A percentile compares a stretch with the other conserved stretches of the same genome.
Evolutionary conservation across 169 alveolate species (phyloP).

Genomic region (Blepharisma undulans): DNA sequence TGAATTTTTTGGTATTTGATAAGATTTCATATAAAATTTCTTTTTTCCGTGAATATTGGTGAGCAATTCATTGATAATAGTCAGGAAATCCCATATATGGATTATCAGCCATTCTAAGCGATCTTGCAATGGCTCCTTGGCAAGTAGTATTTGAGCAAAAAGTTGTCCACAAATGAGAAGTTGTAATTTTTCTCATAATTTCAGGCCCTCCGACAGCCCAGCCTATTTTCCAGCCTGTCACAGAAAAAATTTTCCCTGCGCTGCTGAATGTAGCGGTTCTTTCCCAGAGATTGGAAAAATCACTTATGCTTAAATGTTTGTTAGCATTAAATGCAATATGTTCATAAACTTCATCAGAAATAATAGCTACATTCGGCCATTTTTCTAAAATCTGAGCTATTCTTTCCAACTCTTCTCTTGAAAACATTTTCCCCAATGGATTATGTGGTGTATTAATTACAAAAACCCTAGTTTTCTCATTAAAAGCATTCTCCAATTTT

Average conservation of each 20-base stretch:
- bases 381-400: slow-evolving; percentile 63
- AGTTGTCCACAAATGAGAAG: slow-evolving; percentile 52
- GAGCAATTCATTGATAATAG: slow-evolving; percentile 27
- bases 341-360: slow-evolving; percentile 82
- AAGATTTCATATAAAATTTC: not conserved
- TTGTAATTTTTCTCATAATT: slow-evolving; percentile 52
- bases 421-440: slow-evolving; percentile 79
- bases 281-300: slow-evolving; percentile 62
- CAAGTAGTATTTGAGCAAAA: slow-evolving; percentile 59
- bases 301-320: slow-evolving; percentile 56
- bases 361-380: slow-evolving; percentile 58
- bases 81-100: slow-evolving; percentile 33
- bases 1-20: slow-evolving; percentile 31
- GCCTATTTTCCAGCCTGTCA: slow-evolving; percentile 82
- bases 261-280: slow-evolving; percentile 70
- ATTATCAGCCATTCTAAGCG: slow-evolving; percentile 12
- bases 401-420: slow-evolving; percentile 61
- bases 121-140: slow-evolving; percentile 48
- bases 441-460: slow-evolving; percentile 76
- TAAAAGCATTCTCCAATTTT: slow-evolving; percentile 51
- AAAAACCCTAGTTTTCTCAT: slow-evolving; percentile 60
- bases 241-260: slow-evolving; percentile 75
- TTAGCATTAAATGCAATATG: slow-evolving; percentile 66
- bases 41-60: slow-evolving; percentile 27
- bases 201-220: slow-evolving; percentile 80